A percentile compares a stretch with the other conserved stretches of the same genome.
phyloP scores from a whole-genome alignment of 805 yeast species.

The Ogataea paraovalis region DNA sequence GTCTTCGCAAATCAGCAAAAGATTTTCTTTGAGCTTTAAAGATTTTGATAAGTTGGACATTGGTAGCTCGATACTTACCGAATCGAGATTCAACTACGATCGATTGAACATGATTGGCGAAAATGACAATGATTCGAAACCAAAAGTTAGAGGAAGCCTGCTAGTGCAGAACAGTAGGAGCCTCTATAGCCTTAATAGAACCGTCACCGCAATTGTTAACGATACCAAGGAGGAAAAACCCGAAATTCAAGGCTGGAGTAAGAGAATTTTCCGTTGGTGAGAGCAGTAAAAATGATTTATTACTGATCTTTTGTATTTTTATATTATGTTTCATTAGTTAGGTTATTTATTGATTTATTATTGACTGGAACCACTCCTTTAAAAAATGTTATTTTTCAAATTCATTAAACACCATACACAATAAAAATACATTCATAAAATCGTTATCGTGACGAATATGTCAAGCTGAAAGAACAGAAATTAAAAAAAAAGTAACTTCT shows the following conservation, averaged over 20 bases:
- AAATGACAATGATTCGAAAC: not conserved
- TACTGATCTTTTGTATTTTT: not conserved
- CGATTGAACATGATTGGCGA: not conserved
- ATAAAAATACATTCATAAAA: not conserved
- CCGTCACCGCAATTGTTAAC: not conserved
- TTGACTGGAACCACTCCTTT: too few species aligned
- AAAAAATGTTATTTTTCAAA: too few species aligned
- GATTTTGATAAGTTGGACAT: conserved; percentile 14
- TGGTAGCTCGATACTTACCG: not conserved
- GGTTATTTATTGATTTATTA: not conserved
- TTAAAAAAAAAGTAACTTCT: too few species aligned
- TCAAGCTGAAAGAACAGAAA: too few species aligned
- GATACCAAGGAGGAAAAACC: not conserved
- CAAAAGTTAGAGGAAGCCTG: not conserved
- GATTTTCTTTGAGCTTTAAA: conserved; percentile 25
- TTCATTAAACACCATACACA: too few species aligned
- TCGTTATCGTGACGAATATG: too few species aligned
- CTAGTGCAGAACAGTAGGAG: not conserved
- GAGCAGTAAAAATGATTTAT: not conserved
- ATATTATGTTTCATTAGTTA: not conserved
- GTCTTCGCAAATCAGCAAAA: conserved; percentile 14
- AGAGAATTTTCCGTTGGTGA: conserved; percentile 13
- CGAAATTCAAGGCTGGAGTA: conserved; percentile 6
- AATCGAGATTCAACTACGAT: not conserved
- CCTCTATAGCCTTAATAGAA: not conserved